phyloP scores from a whole-genome alignment of 1,284 basidiomycete species.

The Amylostereum chailletii region DNA sequence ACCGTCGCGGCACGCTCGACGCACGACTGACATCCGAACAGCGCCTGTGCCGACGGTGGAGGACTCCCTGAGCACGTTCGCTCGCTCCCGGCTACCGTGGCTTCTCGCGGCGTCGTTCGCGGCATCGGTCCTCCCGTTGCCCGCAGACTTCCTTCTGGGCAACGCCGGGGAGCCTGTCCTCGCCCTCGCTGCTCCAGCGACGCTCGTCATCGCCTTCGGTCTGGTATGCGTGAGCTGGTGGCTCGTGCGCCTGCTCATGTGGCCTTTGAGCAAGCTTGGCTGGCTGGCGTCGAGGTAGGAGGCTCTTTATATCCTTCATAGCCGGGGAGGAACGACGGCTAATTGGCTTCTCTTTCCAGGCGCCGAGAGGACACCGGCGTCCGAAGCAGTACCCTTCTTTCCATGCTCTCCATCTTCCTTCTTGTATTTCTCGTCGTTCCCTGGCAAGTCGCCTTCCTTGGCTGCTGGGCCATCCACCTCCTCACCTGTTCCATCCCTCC shows the following conservation, averaged over 20 bases:
- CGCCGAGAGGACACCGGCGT: conserved; percentile 1
- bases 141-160: conserved; percentile 46
- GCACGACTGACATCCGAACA: conserved; percentile 14
- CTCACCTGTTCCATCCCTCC: conserved; percentile 39
- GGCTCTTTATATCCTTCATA: too few relatives aligned
- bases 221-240: conserved; percentile 54
- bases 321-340: neutral
- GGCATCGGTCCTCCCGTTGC: conserved; percentile 49
- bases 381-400: conserved; percentile 28
- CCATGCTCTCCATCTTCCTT: conserved; percentile 52
- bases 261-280: conserved; percentile 29
- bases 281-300: conserved; percentile 12
- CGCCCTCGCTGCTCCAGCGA: conserved; percentile 40
- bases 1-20: neutral
- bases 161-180: conserved; percentile 42
- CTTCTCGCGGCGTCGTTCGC: conserved; percentile 35
- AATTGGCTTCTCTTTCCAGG: neutral
- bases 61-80: conserved; percentile 38
- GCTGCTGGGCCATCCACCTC: conserved; percentile 73
- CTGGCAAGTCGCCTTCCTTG: conserved; percentile 85
- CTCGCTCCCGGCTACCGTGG: conserved; percentile 28
- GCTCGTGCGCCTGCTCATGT: conserved; percentile 35
- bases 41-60: conserved; percentile 36
- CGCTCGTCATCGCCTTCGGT: conserved; percentile 50
- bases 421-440: conserved; percentile 73